Base-by-base conservation (phyloP, 768 basidiomycete species). In the Tubosaeta sp. region DNA sequence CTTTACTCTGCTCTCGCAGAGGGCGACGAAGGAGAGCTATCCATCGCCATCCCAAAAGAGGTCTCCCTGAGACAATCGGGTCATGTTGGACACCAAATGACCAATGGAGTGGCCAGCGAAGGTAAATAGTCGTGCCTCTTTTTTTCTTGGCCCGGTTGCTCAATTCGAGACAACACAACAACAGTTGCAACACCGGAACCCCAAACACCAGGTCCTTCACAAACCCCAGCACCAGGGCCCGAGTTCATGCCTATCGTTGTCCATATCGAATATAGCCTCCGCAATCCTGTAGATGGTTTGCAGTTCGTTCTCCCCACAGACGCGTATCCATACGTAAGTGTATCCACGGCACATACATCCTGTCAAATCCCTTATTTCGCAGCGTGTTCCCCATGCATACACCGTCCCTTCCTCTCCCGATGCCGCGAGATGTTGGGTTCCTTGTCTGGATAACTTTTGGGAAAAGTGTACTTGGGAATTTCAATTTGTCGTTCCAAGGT, bases 401-500 rank as follows among this genome's bases (percentile, higher is more conserved):
- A 92, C 94, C 3, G 87, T 85, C 4, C 86, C 93, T 1, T 87
- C 90, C 0, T 86, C 86, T 8, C 85, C 93, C 6, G 91, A 94
- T 63, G 79, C 91, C 16, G 94, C 95, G n/a, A 78, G 96, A 62
- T 94, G 91, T 60, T 99, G 96, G 96, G 86, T 97, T n/a, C 96
- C 96, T 13, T 99, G 96, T 61, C 70, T 97, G 18, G 96, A 99
- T 68, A 90, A 83, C 59, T 70, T 93, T 19, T 95, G 93, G 90
- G 94, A 96, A 69, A 86, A 91, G 60, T 96, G 90, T 59, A 94
- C 95, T 7, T 99, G 96, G 96, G 96, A 99, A 62, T 87, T 98
- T 51, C 92, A 97, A 68, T 91, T 96, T 67, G 83, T 96, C 45
- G 94, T 96, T 30, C 94, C 94, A 44, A 77, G 86, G 57, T 86